Percentiles rank a stretch among this genome's conserved stretches.
Conservation (phyloP, 305 asterid species). For the Plantago rigida region DNA sequence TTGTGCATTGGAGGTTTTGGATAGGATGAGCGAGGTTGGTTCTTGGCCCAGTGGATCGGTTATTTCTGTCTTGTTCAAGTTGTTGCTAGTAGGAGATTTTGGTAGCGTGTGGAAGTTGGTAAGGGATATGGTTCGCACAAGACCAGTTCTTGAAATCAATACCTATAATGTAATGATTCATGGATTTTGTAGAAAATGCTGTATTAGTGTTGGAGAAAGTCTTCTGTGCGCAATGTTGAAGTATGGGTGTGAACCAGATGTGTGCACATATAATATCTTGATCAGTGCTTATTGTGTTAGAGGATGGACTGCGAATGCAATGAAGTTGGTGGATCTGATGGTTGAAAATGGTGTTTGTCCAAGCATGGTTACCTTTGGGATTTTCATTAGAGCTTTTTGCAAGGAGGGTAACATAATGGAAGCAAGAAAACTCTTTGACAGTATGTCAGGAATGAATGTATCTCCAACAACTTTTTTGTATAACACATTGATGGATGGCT, state of each 20-base stretch:
- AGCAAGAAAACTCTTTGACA: conserved; percentile 62
- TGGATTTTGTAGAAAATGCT: conserved; percentile 72
- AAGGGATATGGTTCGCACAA: conserved; percentile 53
- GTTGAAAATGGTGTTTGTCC: conserved; percentile 64
- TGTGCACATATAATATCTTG: conserved; percentile 57
- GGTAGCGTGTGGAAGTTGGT: conserved; percentile 73
- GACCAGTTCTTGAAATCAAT: conserved; percentile 52
- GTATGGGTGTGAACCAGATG: conserved; percentile 65
- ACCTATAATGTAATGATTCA: conserved; percentile 62
- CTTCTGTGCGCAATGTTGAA: conserved; percentile 61
- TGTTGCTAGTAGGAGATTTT: conserved; percentile 60
- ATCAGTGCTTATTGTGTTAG: conserved; percentile 69
- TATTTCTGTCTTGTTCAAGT: conserved; percentile 42
- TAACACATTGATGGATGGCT: conserved; percentile 81
- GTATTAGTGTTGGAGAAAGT: conserved; percentile 54
- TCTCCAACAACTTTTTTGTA: conserved; percentile 44
- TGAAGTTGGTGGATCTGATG: conserved; percentile 56
- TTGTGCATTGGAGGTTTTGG: conserved; percentile 56
- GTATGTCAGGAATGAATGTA: conserved; percentile 53
- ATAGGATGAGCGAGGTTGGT: conserved; percentile 59
- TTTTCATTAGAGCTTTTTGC: conserved; percentile 59
- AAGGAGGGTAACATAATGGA: conserved; percentile 69
- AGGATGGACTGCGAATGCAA: conserved; percentile 60
- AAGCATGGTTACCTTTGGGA: conserved; percentile 48
- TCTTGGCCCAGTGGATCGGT: conserved; percentile 58